A percentile compares a stretch with the other conserved stretches of the same genome.
Evolutionary conservation across 192 early-diverging fungal species (phyloP).

Genomic region (Helicostylum pulchrum): DNA sequence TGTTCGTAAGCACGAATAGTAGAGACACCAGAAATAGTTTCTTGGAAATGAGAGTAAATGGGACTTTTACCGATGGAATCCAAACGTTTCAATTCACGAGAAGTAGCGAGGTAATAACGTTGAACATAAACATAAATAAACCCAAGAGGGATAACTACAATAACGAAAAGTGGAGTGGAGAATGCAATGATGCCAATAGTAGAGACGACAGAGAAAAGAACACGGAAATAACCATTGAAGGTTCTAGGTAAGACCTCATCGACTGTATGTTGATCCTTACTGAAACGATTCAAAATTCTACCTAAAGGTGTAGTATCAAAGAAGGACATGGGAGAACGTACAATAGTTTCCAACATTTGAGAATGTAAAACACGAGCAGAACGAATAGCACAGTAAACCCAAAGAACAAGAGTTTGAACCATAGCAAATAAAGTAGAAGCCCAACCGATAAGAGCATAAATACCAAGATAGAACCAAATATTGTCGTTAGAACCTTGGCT

Average conservation of each 20-base stretch:
- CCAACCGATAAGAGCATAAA: constrained; percentile 82
- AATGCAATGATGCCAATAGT: constrained; percentile 45
- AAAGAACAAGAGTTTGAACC: constrained; percentile 69
- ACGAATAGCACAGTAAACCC: constrained; percentile 76
- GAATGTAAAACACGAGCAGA: constrained; percentile 73
- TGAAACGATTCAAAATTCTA: constrained; percentile 88
- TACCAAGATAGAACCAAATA: constrained; percentile 61
- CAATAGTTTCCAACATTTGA: constrained; percentile 71
- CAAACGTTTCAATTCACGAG: constrained; percentile 79
- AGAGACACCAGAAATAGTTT: constrained; percentile 60
- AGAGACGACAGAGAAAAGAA: constrained; percentile 42
- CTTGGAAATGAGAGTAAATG: constrained; percentile 72
- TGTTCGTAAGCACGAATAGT: constrained; percentile 74
- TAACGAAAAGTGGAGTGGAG: constrained; percentile 46
- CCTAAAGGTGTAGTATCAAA: constrained; percentile 82
- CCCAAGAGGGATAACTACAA: constrained; percentile 46
- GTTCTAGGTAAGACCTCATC: constrained; percentile 69
- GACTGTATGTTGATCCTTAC: constrained; percentile 79
- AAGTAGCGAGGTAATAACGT: constrained; percentile 64
- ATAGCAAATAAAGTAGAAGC: constrained; percentile 62
- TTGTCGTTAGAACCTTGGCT: constrained; percentile 33
- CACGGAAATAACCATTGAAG: constrained; percentile 49
- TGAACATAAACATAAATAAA: constrained; percentile 49
- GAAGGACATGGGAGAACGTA: constrained; percentile 70
- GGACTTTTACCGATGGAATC: constrained; percentile 80